Evolutionary conservation across 2,329 filamentous ascomycete genomes (phyloP), one percentile per base, ranked within the genome.

Genomic region (Leptosphaerulina australis): DNA sequence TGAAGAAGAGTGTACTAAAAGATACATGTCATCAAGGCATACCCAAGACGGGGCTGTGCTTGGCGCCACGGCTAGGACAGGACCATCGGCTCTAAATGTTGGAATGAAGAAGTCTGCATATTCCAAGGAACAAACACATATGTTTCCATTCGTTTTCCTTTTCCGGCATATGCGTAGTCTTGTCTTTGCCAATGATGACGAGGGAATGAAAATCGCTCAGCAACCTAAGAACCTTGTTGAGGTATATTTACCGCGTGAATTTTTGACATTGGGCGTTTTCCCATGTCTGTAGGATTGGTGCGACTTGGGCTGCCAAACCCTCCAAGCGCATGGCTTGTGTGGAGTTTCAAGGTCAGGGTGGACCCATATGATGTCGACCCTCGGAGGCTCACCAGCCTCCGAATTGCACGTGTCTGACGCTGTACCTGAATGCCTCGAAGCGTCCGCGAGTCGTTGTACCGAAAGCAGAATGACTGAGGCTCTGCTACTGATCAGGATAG

Each of bases 1-100:
- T 78, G 70, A 58, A 22, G 26, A 25, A 28, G 30, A 3, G 30
- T 45, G 31, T 37, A 46, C 26, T 9, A 51, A 51, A 31, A 25
- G 20, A 46, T 36, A 37, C 41, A 35, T 53, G 51, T 53, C 56
- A 57, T 55, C 43, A 50, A 45, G 35, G 21, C 17, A 34, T 33
- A 53, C 50, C 63, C 56, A 68, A 62, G 59, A 46, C 53, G 57
- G 58, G 43, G 61, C 57, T 49, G 44, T 29, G 17, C 68, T 71
- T 71, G 68, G 69, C 68, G 69, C 67, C 67, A 66, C 34, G 67
- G 58, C 66, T 66, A 63, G 67, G 29, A 38, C 34, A 48, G 40
- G 35, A 30, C 36, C 17, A 17, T 41, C 26, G 29, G 35, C 24
- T 33, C 34, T 39, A 39, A 17, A 34, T 17, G 29, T 25, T 25